Base-by-base conservation (phyloP, 805 yeast species). In the Cyberlindnera japonica region DNA sequence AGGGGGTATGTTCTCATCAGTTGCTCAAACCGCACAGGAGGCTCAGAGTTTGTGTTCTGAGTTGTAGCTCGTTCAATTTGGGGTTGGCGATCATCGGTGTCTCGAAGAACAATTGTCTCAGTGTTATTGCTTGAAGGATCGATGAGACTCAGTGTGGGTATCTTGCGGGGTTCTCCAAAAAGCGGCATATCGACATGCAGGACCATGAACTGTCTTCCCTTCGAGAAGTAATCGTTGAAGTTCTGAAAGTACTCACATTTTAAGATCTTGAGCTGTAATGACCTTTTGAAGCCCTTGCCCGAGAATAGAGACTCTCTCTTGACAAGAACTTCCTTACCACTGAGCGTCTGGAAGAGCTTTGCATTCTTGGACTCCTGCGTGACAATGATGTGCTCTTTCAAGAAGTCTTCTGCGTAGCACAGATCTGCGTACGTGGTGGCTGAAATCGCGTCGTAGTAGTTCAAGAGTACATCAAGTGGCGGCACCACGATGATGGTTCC, bases 401-500 rank as follows among this genome's bases (percentile, higher is more conserved):
- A 63, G 55, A 83, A 83, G 19, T 79, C 84, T 24, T 74, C 75
- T 28, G 67, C 69, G 36, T 72, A 72, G 55, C 86, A 80, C 12
- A 77, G 58, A 3, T 80, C 85, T 3, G 54, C 57, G 39, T 77
- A 68, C 3, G 69, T 54, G 2, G 58, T 38, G 9, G 68, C 64
- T 0, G 72, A 43, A 15, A 61, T 67, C 11, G 44, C 40, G 38
- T 75, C 79, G 14, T 53, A 56, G 43, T 59, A 65, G 37, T 67
- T 57, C 33, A 63, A 53, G 10, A 83, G 62, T 3, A 72, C 59
- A 20, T 61, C 55, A 1, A 82, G 63, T 5, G 78, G 75, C 0
- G 95, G 95, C 1, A 82, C 78, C n/a, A 85, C 55, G 12, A 85
- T 68, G 55, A 71, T 79, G n/a, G 72, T 73, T 15, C 67, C 68